Evolutionary conservation across 352 stramenopile genomes (phyloP), one percentile per base, ranked within the genome.

Genomic region (Globisporangium rhizosaccharum): DNA sequence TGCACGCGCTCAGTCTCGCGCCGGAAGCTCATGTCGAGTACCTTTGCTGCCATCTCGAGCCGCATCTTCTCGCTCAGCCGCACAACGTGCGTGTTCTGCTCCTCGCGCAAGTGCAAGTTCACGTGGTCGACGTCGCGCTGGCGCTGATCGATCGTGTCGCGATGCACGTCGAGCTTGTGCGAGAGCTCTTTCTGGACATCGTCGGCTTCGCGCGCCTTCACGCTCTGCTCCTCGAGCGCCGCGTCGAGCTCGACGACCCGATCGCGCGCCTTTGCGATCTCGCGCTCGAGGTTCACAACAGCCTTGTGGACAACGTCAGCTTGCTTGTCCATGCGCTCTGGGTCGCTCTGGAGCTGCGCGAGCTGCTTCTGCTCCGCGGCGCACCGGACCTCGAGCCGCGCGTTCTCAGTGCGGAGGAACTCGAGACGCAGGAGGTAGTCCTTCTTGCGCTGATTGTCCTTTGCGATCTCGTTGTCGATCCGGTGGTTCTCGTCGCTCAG

Each of bases 41-140:
- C 69, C 52, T 82, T 88, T 3, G 71, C 61, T 0, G 73, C 76
- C 63, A 94, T 80, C 46, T 92, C 82, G 3, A 92, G 67, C 12
- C 81, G 71, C 10, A 75, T 75, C 41, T 90, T 92, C 45, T 94
- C 85, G 2, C 75, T 75, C 36, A 92, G 60, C 4, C 82, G 73
- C 59, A 87, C 62, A 9, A 90, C 75, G 41, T 92, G 85, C 30
- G 82, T 85, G 67, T 94, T 89, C 50, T 91, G 78, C 65, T 96
- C 87, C 25, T 97, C 83, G 10, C 82, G 81, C 23, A 97, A 62
- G 36, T 95, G 90, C 45, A 94, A 65, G 15, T 74, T 90, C 33
- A 97, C 82, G 58, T 92, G 79, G 59, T 96, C 87, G 15, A 96
- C 83, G 65, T 97, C 90, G n/a, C 87, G 86, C 60, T 97, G 86